Percentiles rank a stretch among this genome's conserved stretches.
phyloP scores from a whole-genome alignment of 2,329 filamentous ascomycete species.

The Diaporthe velutina region DNA sequence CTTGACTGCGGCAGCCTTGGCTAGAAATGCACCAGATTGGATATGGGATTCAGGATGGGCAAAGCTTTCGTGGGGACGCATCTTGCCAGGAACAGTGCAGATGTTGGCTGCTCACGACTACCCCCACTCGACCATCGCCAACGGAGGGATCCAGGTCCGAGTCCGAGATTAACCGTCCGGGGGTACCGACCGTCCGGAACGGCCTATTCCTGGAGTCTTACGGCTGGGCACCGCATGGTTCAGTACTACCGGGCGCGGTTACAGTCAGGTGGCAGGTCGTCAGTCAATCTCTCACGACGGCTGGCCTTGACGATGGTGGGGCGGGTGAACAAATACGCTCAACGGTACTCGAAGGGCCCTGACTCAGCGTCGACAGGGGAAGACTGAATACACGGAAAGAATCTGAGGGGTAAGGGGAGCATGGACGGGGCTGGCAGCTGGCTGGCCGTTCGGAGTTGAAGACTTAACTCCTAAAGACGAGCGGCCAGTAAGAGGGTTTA shows the following conservation, averaged over 20 bases:
- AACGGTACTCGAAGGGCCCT: not conserved
- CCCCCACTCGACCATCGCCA: not conserved
- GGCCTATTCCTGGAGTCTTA: not conserved
- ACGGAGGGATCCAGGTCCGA: conserved; percentile 15
- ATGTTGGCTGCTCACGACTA: not conserved
- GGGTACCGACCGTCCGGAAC: conserved; percentile 4
- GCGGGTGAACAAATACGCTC: not conserved
- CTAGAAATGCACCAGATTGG: not conserved
- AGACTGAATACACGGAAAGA: not conserved
- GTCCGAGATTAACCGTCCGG: conserved; percentile 18
- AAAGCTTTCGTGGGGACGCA: not conserved
- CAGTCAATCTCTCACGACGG: not conserved
- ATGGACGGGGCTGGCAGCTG: conserved; percentile 1
- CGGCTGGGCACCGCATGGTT: not conserved
- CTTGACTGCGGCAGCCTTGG: not conserved
- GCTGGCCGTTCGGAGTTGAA: conserved; percentile 5
- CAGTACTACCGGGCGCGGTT: not conserved
- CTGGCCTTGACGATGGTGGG: not conserved
- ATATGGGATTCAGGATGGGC: conserved; percentile 14
- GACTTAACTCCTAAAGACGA: conserved; percentile 23
- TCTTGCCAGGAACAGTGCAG: conserved; percentile 20
- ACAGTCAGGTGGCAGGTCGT: not conserved
- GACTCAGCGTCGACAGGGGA: not conserved
- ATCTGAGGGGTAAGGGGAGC: conserved; percentile 4
- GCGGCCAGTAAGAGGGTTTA: not conserved